These are phyloP conservation scores for Cyberlindnera nakhonratchasimensis DNA, from an alignment of 805 yeast genomes.

Conservation along the genomic window DNA sequence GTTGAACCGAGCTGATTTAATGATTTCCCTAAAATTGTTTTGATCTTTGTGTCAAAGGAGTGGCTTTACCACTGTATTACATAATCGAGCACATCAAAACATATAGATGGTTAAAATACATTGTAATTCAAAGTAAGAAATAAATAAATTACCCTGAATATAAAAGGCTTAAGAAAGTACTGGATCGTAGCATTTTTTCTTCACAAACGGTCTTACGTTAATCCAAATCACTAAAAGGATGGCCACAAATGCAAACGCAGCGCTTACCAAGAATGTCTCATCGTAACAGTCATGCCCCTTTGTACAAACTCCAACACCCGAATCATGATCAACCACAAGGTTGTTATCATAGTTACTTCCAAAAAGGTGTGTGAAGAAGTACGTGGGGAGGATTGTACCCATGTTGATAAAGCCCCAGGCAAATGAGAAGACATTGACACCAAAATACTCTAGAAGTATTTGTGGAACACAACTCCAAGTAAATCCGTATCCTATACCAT, in stretches of 20 bases:
- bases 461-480: conserved; percentile 71
- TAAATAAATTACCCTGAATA: no score
- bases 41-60: background rate
- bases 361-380: conserved; percentile 56
- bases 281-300: conserved; percentile 33
- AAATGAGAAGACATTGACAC: conserved; percentile 60
- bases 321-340: conserved; percentile 13
- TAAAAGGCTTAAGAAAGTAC: background rate
- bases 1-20: no score
- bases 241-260: conserved; percentile 27
- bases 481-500: conserved; percentile 72
- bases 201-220: conserved; percentile 14
- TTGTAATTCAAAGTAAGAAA: no score
- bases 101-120: no score
- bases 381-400: conserved; percentile 63
- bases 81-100: background rate
- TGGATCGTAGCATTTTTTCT: conserved; percentile 4
- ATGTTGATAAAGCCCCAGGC: conserved; percentile 72
- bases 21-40: background rate
- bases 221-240: conserved; percentile 16
- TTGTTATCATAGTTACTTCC: conserved; percentile 61
- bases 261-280: conserved; percentile 39
- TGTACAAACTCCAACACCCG: conserved; percentile 22
- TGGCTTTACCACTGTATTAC: background rate
- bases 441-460: conserved; percentile 72